Conservation (phyloP, 1,284 basidiomycete genomes). For the Mycosarcoma maydis region DNA sequence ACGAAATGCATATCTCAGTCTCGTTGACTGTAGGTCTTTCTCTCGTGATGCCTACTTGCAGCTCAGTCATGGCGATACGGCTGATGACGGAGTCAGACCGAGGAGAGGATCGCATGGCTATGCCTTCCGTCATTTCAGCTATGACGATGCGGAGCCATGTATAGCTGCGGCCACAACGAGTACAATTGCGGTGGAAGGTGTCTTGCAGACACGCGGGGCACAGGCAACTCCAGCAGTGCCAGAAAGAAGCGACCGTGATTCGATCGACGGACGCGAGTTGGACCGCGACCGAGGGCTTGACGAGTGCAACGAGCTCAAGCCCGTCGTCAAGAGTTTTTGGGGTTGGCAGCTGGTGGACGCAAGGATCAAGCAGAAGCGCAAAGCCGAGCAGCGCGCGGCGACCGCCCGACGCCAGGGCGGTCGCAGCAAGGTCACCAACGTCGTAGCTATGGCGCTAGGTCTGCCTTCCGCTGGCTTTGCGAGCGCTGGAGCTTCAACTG, state of each 20-base stretch:
- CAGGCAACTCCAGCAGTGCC: background rate
- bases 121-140: slow-evolving; percentile 30
- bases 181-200: background rate
- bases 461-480: slow-evolving; percentile 1
- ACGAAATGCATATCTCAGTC: slow-evolving; percentile 45
- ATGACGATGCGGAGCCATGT: slow-evolving; percentile 39
- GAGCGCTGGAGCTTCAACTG: background rate
- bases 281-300: slow-evolving; percentile 22
- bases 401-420: slow-evolving; percentile 12
- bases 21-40: slow-evolving; percentile 53
- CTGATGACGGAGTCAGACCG: slow-evolving; percentile 33
- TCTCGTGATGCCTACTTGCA: slow-evolving; percentile 34
- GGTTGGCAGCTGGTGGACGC: slow-evolving; percentile 53
- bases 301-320: slow-evolving; percentile 48
- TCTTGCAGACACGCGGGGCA: no score
- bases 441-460: slow-evolving; percentile 38
- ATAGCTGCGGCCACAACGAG: background rate
- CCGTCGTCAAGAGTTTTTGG: slow-evolving; percentile 55
- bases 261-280: slow-evolving; percentile 7
- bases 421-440: slow-evolving; percentile 14
- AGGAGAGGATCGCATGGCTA: slow-evolving; percentile 30
- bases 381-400: slow-evolving; percentile 29
- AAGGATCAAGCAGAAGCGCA: slow-evolving; percentile 31
- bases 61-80: slow-evolving; percentile 17
- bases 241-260: background rate